Evolutionary conservation across 2,329 filamentous ascomycete species (phyloP).

Genomic region (Metarhizium rileyi): DNA sequence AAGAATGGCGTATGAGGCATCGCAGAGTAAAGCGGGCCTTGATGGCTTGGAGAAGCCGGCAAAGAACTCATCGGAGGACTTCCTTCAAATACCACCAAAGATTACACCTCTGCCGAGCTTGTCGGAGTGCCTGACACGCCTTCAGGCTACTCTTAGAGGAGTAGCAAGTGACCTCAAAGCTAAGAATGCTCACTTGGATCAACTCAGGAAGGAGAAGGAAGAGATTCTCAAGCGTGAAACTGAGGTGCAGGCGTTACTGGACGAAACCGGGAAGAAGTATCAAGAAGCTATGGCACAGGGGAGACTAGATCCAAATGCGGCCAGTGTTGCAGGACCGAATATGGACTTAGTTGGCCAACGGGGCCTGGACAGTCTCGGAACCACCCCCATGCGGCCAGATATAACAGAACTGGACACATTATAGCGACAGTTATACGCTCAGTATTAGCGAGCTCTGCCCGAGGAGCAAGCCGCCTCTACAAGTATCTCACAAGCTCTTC

Average conservation of each 20-base stretch:
- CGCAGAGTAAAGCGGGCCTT: conserved; percentile 80
- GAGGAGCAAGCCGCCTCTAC: not conserved
- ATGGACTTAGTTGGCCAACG: conserved; percentile 20
- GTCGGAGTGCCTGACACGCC: conserved; percentile 51
- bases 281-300: conserved; percentile 31
- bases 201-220: conserved; percentile 56
- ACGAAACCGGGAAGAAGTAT: conserved; percentile 65
- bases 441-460: not conserved
- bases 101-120: conserved; percentile 72
- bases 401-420: conserved; percentile 13
- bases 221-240: conserved; percentile 60
- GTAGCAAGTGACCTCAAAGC: conserved; percentile 54
- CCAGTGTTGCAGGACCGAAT: not conserved
- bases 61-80: conserved; percentile 23
- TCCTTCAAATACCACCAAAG: conserved; percentile 54
- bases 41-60: conserved; percentile 51
- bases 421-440: not conserved
- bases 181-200: conserved; percentile 54
- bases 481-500: conserved; percentile 16
- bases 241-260: conserved; percentile 71
- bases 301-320: conserved; percentile 9
- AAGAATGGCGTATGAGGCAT: conserved; percentile 74
- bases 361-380: conserved; percentile 27
- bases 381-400: conserved; percentile 17
- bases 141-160: conserved; percentile 50